Evolutionary conservation across 2,329 filamentous ascomycete species (phyloP), one percentile per base, ranked within the genome.

Genomic region (Madurella mycetomatis): DNA sequence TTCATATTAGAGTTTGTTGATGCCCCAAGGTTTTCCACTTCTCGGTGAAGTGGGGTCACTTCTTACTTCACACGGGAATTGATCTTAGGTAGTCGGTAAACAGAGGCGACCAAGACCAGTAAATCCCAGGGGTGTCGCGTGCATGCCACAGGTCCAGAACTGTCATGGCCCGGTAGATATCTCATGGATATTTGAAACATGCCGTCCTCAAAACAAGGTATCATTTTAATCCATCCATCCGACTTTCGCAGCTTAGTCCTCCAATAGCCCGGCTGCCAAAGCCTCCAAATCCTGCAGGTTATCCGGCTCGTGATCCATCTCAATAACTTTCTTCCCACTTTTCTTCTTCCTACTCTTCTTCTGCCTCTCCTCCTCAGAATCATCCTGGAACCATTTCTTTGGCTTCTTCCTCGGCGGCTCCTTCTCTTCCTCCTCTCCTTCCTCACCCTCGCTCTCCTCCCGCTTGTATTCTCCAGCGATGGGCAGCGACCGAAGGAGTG

Each of bases 211-310:
- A 15, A 41, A 41, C 39, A 45, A 52, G 49, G 41, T 47, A 49
- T 46, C 39, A 43, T 41, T 16, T 9, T 25, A 37, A 37, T 9
- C 3, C 17, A 45, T 12, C 12, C 12, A 25, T 1, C 15, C 5
- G 1, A n/a, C 9, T 17, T 12, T 15, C 16, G 5, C 40, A 15
- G 12, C 12, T 40, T 50, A 76, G 49, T 69, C 71, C 56, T 82
- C 81, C 67, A 95, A 70, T 69, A 94, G 71, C 3, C 86, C 87
- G 43, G 86, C 81, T 51, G 90, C 90, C 71, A 92, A 71, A 41
- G 85, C 83, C 72, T 92, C 88, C 63, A 91, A 76, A 70, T 92
- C 88, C 69, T 90, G 86, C 63, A 92, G 73, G 41, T 87, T 92
- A 71, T 91, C 86, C 12, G 87, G 88, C 73, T 90, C 85, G 49